A percentile compares a stretch with the other conserved stretches of the same genome.
Evolutionary conservation across 768 basidiomycete genomes (phyloP).

Genomic region (Obba rivulosa): DNA sequence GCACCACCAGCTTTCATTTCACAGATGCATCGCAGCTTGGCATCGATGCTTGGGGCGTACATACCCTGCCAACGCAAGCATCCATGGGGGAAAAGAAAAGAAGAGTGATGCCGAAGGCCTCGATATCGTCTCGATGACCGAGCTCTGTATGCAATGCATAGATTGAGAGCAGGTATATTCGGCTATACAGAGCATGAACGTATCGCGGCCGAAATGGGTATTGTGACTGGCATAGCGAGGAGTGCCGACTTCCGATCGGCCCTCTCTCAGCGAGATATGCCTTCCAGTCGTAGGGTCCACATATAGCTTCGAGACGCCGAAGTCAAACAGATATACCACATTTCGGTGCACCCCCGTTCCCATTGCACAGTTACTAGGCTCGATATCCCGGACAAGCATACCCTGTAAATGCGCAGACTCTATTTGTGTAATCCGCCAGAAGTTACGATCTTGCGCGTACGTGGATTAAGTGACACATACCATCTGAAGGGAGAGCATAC

Average conservation of each 20-base stretch:
- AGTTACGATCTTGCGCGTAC: no score
- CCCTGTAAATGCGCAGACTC: conserved; percentile 15
- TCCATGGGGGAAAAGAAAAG: conserved; percentile 16
- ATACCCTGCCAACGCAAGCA: conserved; percentile 20
- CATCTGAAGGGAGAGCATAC: conserved; percentile 21
- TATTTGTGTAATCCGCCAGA: neutral
- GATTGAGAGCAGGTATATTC: no score
- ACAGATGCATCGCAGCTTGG: conserved; percentile 2
- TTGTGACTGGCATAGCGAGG: conserved; percentile 10
- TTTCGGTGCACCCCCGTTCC: conserved; percentile 3
- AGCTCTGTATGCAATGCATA: no score
- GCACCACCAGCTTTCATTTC: conserved; percentile 13
- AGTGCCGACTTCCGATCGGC: conserved; percentile 8
- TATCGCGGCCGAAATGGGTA: conserved; percentile 10
- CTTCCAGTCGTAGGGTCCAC: conserved; percentile 7
- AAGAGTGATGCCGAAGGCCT: no score
- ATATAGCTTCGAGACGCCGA: conserved; percentile 13
- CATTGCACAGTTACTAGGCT: conserved; percentile 19
- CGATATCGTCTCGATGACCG: no score
- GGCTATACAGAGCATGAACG: neutral
- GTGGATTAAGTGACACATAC: no score
- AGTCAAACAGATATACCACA: conserved; percentile 16
- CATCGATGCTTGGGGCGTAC: neutral
- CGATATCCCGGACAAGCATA: conserved; percentile 17
- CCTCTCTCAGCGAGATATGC: conserved; percentile 13